phyloP scores from a whole-genome alignment of 2,329 filamentous ascomycete species.

The Diaporthe sp. region DNA sequence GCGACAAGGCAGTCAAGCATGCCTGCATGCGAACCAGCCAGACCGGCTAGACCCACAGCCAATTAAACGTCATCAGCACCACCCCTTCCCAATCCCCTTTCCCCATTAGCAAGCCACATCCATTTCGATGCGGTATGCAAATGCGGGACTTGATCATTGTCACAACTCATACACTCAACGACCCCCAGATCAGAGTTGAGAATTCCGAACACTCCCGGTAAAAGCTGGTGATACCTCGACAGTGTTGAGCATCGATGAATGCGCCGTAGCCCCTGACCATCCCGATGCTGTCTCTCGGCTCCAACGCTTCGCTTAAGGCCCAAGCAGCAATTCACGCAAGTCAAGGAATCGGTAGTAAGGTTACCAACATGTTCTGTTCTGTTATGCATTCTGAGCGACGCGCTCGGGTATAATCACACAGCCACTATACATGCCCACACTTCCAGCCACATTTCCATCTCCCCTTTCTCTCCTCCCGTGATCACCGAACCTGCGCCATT shows the following conservation, averaged over 20 bases:
- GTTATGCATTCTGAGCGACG: conserved; percentile 37
- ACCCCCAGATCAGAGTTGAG: neutral
- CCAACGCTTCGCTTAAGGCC: neutral
- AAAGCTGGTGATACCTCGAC: neutral
- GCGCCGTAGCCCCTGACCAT: neutral
- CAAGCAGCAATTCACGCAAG: neutral
- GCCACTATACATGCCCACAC: conserved; percentile 1
- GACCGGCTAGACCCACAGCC: conserved; percentile 35
- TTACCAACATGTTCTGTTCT: neutral
- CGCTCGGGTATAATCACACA: conserved; percentile 42
- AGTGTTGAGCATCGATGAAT: neutral
- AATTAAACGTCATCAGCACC: conserved; percentile 40
- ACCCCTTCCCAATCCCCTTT: conserved; percentile 13
- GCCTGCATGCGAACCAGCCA: conserved; percentile 23
- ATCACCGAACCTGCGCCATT: conserved; percentile 51
- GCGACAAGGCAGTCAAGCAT: conserved; percentile 18
- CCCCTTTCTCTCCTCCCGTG: neutral
- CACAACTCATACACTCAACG: neutral
- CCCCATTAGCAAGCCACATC: neutral
- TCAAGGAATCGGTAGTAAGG: neutral
- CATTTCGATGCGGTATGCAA: neutral
- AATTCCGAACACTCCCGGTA: neutral
- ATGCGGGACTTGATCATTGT: neutral
- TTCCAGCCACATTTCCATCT: neutral
- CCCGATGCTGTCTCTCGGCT: neutral